phyloP scores from a whole-genome alignment of 345 rosid genomes.

The Rhizophora apiculata region DNA sequence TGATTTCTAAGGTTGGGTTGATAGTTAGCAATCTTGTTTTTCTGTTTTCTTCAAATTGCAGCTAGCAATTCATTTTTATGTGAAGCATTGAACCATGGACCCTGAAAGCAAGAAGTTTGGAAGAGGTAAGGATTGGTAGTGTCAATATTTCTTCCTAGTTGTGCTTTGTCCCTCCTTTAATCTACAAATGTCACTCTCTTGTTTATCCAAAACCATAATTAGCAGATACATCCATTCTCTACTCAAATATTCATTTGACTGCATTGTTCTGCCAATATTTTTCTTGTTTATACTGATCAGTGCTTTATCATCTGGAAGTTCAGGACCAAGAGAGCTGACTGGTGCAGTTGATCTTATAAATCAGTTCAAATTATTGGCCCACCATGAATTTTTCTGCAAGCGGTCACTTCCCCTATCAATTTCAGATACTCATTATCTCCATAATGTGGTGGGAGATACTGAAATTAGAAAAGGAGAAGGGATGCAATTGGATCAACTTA shows the following conservation, averaged over 20 bases:
- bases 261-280: neutral
- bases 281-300: constrained; percentile 1
- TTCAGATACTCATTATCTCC: constrained; percentile 36
- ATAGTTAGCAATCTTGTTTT: neutral
- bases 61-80: constrained; percentile 30
- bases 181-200: no score
- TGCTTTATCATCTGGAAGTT: neutral
- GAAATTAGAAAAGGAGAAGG: constrained; percentile 44
- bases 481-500: constrained; percentile 36
- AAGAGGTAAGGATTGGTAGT: constrained; percentile 43
- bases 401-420: constrained; percentile 29
- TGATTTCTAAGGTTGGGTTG: neutral
- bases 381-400: constrained; percentile 35
- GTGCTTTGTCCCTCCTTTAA: no score
- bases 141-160: neutral
- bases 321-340: constrained; percentile 38
- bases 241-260: no score
- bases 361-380: constrained; percentile 31
- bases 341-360: constrained; percentile 39
- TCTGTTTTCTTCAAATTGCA: constrained; percentile 21
- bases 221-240: no score
- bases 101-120: constrained; percentile 64
- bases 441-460: constrained; percentile 35
- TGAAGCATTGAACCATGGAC: constrained; percentile 51
- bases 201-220: no score